Percentiles rank a stretch among this genome's conserved stretches.
These are phyloP conservation scores for Wakefieldia striispora DNA, from an alignment of 768 basidiomycete species.

Conservation along the genomic window DNA sequence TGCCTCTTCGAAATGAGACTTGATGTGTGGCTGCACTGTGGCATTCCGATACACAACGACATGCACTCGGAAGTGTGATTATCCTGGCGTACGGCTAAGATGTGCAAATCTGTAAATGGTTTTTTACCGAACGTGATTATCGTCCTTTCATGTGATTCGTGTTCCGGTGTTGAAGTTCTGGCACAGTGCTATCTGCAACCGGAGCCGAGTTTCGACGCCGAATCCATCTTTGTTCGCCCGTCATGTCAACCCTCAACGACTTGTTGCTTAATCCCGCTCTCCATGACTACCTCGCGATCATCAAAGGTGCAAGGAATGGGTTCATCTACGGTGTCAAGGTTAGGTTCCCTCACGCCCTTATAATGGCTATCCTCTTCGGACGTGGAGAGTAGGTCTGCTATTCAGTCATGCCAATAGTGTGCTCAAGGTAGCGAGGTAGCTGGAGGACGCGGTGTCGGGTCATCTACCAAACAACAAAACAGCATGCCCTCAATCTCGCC, in stretches of 20 bases:
- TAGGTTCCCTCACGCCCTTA: conserved; percentile 91
- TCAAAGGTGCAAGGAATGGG: conserved; percentile 93
- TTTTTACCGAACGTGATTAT: not conserved
- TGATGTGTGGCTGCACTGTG: too few relatives aligned
- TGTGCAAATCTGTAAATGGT: not conserved
- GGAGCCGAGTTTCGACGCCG: not conserved
- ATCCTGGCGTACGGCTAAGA: not conserved
- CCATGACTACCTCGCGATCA: conserved; percentile 87
- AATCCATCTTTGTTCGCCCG: conserved; percentile 1
- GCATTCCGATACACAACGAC: too few relatives aligned
- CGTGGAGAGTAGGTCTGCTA: conserved; percentile 72
- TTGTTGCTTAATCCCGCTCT: conserved; percentile 60
- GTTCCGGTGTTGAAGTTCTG: not conserved
- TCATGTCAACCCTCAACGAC: conserved; percentile 26
- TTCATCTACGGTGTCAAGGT: conserved; percentile 90
- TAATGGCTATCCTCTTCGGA: conserved; percentile 95
- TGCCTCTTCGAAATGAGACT: not conserved
- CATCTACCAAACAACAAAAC: conserved; percentile 83
- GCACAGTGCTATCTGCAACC: not conserved
- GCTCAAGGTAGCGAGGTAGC: conserved; percentile 38
- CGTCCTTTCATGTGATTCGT: conserved; percentile 30
- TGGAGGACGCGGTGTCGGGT: conserved; percentile 63
- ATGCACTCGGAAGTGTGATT: too few relatives aligned
- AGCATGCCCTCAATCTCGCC: conserved; percentile 89
- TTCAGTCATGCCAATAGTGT: conserved; percentile 1